Conservation (phyloP, 1,284 basidiomycete genomes). For the Entoloma clypeatum region DNA sequence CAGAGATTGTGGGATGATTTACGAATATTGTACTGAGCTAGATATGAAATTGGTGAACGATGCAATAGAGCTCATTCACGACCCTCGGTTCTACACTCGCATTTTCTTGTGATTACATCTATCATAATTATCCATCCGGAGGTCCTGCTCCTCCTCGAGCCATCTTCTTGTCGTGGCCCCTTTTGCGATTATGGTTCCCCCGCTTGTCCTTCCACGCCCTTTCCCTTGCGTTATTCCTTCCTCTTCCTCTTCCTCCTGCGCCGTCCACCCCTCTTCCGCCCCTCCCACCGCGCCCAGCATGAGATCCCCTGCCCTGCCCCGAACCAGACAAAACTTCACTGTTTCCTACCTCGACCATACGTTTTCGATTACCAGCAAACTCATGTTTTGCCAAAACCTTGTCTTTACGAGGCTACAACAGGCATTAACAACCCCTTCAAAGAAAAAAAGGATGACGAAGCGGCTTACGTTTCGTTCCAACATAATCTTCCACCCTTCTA, state of each 20-base stretch:
- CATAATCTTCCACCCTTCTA: constrained; percentile 88
- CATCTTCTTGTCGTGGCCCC: constrained; percentile 79
- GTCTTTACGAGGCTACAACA: constrained; percentile 65
- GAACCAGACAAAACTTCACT: constrained; percentile 15
- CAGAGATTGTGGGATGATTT: neutral
- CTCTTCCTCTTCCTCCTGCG: constrained; percentile 31
- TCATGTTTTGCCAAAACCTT: constrained; percentile 69
- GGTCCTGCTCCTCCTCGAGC: constrained; percentile 41
- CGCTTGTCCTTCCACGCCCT: constrained; percentile 65
- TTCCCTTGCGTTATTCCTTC: constrained; percentile 37
- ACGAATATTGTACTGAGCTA: constrained; percentile 24
- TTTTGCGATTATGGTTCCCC: constrained; percentile 61
- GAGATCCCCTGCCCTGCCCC: constrained; percentile 28
- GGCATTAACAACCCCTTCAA: neutral
- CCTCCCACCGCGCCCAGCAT: constrained; percentile 33
- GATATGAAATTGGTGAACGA: constrained; percentile 68
- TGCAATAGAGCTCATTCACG: constrained; percentile 60
- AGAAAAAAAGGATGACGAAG: neutral
- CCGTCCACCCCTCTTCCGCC: constrained; percentile 37
- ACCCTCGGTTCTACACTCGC: constrained; percentile 50
- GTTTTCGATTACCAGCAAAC: constrained; percentile 59
- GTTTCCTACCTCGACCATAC: constrained; percentile 17
- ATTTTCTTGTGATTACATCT: constrained; percentile 46
- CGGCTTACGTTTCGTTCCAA: constrained; percentile 74
- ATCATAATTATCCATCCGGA: too few species aligned